Base-by-base conservation (phyloP, 192 early-diverging fungal species). In the Mortierella hygrophila region DNA sequence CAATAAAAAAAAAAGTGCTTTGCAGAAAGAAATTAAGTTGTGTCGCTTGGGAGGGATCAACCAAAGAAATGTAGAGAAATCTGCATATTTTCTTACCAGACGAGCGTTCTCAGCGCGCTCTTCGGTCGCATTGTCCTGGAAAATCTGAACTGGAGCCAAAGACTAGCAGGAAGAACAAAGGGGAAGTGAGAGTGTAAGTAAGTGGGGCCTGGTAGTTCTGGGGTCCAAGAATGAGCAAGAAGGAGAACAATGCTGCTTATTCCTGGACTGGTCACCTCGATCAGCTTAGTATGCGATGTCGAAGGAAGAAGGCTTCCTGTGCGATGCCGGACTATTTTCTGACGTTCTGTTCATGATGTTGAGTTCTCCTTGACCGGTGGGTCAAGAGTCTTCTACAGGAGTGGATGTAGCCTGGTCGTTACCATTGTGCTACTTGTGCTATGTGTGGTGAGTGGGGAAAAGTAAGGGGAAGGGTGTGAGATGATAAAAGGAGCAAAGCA, bases 71-170 rank as follows among this genome's bases (percentile, higher is more conserved):
- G 29, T 77, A 69, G 32, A 77, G 47, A 40, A 57, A 74, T 13
- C 29, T 4, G 35, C 35, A 35, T 35, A 38, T 26, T 18, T 44
- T 60, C 88, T 85, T 93, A 97, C 97, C 92, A 99, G 85, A 87
- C 98, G 98, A 74, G 98, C 98, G 89, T 98, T 97, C 85, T 99
- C 98, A 32, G 97, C 98, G 71, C 97, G 93, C 92, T 99, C 98
- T 89, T 99, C 97, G 54, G 95, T 95, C 5, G 98, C 97, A 77
- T 97, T 94, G 85, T 99, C 96, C 76, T 96, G 93, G 90, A 99
- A 98, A 83, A 99, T 96, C 88, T 99, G 96, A 72, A 97, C 95
- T 75, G 98, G 96, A 41, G 93, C 90, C 73, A 94, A 76, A 81
- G 92, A 92, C 92, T 93, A 86, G 60, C 40, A 63, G 23, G 0